phyloP scores from a whole-genome alignment of 2,329 filamentous ascomycete genomes.

The Leptodontidium sp. region DNA sequence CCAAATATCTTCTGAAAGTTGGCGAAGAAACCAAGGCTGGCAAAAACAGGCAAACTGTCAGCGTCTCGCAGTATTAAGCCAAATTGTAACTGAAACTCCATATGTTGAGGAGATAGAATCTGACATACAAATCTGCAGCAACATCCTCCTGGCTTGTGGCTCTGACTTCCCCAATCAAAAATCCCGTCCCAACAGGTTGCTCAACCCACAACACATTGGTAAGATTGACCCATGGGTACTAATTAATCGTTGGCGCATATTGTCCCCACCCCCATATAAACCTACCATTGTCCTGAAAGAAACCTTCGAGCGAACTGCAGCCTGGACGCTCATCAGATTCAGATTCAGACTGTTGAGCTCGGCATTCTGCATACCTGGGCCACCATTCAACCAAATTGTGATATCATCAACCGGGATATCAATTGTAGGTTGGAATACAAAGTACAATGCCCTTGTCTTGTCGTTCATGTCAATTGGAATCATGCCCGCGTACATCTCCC shows the following conservation, averaged over 20 bases:
- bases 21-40: slow-evolving; percentile 56
- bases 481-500: slow-evolving; percentile 46
- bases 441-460: slow-evolving; percentile 53
- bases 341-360: too few species aligned
- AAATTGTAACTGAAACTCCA: too few species aligned
- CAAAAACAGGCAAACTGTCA: too few species aligned
- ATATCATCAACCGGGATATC: slow-evolving; percentile 56
- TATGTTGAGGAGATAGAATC: too few species aligned
- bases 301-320: slow-evolving; percentile 50
- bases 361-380: slow-evolving; percentile 49
- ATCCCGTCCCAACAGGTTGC: slow-evolving; percentile 53
- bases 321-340: slow-evolving; percentile 47
- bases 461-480: slow-evolving; percentile 60
- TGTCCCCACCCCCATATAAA: slow-evolving; percentile 46
- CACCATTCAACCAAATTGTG: slow-evolving; percentile 58
- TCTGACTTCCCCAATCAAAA: slow-evolving; percentile 35
- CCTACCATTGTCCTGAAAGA: slow-evolving; percentile 49
- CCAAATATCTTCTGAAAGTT: slow-evolving; percentile 63
- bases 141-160: slow-evolving; percentile 55
- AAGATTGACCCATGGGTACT: slow-evolving; percentile 46
- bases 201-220: slow-evolving; percentile 57
- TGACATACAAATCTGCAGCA: slow-evolving; percentile 50
- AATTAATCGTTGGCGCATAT: slow-evolving; percentile 33
- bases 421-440: slow-evolving; percentile 60
- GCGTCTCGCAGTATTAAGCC: too few species aligned